Base-by-base conservation (phyloP, 2,329 filamentous ascomycete genomes). In the Tolypocladium album region DNA sequence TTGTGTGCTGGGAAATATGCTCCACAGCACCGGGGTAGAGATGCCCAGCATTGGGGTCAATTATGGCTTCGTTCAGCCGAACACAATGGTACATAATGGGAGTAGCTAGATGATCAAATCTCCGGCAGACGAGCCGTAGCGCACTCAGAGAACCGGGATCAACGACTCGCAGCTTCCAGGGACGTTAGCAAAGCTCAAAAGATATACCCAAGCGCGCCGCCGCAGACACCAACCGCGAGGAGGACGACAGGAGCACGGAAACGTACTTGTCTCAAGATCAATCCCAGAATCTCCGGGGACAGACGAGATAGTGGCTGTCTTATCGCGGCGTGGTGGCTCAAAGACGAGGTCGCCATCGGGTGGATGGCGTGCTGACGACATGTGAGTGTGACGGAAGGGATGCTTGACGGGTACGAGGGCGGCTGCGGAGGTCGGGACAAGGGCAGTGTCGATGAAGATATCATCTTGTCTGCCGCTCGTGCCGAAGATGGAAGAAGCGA, bases 51-150 rank as follows among this genome's bases (percentile, higher is more conserved):
- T 71, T 66, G 8, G 67, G 67, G 13, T 67, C 67, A 56, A 78
- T 68, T 15, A 80, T 71, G 43, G 63, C 61, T 50, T 71, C 67
- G 57, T 74, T 79, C 24, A 80, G 64, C 1, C 65, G 65, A 27
- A 80, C 59, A 11, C 66, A 69, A 39, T 71, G 70, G 64, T 79
- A 81, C 45, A 69, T 66, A 27, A 79, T 72, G 0, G 78, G 78
- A 13, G 72, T 76, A 45, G 73, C 71, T 47, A 80, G 31, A 20
- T 27, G 31, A 34, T 59, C 24, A 15, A 59, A 56, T 12, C 39
- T 17, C n/a, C 58, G 40, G 12, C 58, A 59, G 39, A 56, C 58
- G n/a, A 59, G 42, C 7, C 58, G 52, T 15, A 59, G 40, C 3
- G 40, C 3, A 24, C 17, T 56, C 11, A 59, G 22, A 36, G 42